Conservation (phyloP, 108 stramenopile species). For the Fragilaria crotonensis region DNA sequence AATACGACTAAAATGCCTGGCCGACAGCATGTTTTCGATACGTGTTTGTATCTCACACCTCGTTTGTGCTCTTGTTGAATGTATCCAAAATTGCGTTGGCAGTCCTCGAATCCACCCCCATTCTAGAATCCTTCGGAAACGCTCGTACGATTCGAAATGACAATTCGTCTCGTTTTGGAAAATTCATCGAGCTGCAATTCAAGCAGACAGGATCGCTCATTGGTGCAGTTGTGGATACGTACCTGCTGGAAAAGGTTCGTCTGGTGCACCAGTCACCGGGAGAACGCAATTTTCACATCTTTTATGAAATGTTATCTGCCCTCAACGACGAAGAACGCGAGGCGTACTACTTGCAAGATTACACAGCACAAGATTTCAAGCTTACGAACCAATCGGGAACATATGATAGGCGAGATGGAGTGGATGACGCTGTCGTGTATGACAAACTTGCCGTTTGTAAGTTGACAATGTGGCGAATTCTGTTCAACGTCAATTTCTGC, state of each 20-base stretch:
- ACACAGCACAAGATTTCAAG: slow-evolving; percentile 39
- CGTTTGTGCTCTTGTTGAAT: slow-evolving; percentile 75
- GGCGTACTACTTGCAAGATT: slow-evolving; percentile 25
- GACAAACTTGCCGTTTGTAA: slow-evolving; percentile 20
- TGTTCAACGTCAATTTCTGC: background rate
- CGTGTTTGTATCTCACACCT: slow-evolving; percentile 74
- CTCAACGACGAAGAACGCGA: slow-evolving; percentile 6
- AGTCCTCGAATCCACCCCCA: slow-evolving; percentile 68
- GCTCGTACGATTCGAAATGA: slow-evolving; percentile 77
- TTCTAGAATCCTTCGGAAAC: slow-evolving; percentile 85
- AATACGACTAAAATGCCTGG: slow-evolving; percentile 70
- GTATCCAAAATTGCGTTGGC: too few relatives aligned
- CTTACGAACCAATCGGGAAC: slow-evolving; percentile 40
- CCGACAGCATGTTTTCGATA: slow-evolving; percentile 87
- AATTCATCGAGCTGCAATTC: slow-evolving; percentile 71
- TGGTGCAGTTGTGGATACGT: slow-evolving; percentile 61
- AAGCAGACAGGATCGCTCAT: slow-evolving; percentile 19
- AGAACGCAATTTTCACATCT: slow-evolving; percentile 80
- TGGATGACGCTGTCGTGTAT: slow-evolving; percentile 41
- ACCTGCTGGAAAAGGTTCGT: slow-evolving; percentile 70
- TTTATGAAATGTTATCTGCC: slow-evolving; percentile 52
- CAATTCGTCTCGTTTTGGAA: slow-evolving; percentile 92
- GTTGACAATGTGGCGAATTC: background rate
- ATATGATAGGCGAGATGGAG: slow-evolving; percentile 55
- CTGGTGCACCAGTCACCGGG: slow-evolving; percentile 12